Evolutionary conservation across 768 basidiomycete species (phyloP).

Genomic region (Collybia sordida): DNA sequence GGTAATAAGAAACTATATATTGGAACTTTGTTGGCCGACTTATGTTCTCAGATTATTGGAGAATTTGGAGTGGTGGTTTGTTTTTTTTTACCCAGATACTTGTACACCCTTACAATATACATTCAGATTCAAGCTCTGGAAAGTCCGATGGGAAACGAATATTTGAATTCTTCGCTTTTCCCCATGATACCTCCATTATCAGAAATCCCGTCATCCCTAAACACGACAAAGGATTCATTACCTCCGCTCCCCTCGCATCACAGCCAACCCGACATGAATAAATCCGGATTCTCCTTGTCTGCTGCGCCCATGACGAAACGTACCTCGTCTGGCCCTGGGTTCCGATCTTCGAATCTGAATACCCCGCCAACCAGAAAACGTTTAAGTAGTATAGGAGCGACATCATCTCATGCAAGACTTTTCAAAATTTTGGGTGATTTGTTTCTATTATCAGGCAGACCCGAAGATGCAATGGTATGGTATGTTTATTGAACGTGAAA

Average conservation of each 20-base stretch:
- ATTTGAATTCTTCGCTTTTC: conserved; percentile 69
- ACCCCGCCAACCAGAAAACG: conserved; percentile 58
- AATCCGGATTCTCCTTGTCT: conserved; percentile 32
- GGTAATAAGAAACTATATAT: conserved; percentile 88
- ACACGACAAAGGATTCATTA: conserved; percentile 42
- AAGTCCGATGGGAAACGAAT: conserved; percentile 82
- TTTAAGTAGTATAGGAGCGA: conserved; percentile 58
- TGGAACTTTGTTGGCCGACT: conserved; percentile 83
- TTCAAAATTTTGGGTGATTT: conserved; percentile 89
- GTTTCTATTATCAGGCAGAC: conserved; percentile 84
- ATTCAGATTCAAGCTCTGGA: conserved; percentile 75
- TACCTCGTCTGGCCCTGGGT: conserved; percentile 48
- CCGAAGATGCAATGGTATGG: conserved; percentile 81
- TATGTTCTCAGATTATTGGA: conserved; percentile 83
- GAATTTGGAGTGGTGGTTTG: conserved; percentile 86
- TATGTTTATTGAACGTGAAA: conserved; percentile 29
- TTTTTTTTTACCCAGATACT: conserved; percentile 8
- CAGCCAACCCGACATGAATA: conserved; percentile 57
- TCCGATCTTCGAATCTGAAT: conserved; percentile 54
- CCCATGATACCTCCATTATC: conserved; percentile 59
- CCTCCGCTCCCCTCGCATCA: conserved; percentile 48
- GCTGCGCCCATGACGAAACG: conserved; percentile 49
- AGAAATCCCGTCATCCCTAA: conserved; percentile 60
- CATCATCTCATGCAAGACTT: conserved; percentile 81
- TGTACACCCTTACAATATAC: conserved; percentile 5